These are phyloP conservation scores for Neospora caninum DNA, from an alignment of 169 alveolate genomes.

Conservation along the genomic window DNA sequence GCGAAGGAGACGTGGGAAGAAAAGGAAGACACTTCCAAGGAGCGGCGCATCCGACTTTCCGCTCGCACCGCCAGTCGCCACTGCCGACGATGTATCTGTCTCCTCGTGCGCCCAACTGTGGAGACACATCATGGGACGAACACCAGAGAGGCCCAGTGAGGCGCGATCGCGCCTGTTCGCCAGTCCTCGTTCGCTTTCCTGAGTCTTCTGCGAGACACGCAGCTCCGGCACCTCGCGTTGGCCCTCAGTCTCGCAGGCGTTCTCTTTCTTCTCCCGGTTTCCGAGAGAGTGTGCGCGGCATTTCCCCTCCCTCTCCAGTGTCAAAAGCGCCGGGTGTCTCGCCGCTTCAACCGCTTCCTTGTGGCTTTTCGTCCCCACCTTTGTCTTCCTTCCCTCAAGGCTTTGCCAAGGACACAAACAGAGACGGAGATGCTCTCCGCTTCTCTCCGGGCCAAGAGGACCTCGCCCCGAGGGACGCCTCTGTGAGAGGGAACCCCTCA, in stretches of 20 bases:
- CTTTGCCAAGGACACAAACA: neutral
- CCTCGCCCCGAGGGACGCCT: neutral
- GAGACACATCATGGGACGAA: no score
- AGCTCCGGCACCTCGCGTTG: neutral
- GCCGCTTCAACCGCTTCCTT: neutral
- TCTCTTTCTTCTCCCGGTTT: neutral
- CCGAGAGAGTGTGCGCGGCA: neutral
- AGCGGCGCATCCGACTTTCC: neutral
- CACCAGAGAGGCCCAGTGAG: neutral
- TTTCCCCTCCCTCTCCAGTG: neutral
- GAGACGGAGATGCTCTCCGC: neutral
- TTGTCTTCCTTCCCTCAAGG: neutral
- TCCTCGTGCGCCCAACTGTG: neutral
- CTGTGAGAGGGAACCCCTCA: no score
- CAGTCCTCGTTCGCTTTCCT: neutral
- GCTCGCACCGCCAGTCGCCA: neutral
- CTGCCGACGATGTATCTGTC: neutral
- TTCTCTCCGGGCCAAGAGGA: neutral
- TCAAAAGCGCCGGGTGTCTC: neutral
- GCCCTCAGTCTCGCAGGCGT: neutral
- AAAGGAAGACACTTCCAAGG: neutral
- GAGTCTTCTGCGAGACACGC: neutral
- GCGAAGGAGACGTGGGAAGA: neutral
- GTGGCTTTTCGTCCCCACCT: neutral
- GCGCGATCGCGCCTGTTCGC: conserved; percentile 8